Evolutionary conservation across 192 early-diverging fungal species (phyloP).

Genomic region (Phycomyces nitens): DNA sequence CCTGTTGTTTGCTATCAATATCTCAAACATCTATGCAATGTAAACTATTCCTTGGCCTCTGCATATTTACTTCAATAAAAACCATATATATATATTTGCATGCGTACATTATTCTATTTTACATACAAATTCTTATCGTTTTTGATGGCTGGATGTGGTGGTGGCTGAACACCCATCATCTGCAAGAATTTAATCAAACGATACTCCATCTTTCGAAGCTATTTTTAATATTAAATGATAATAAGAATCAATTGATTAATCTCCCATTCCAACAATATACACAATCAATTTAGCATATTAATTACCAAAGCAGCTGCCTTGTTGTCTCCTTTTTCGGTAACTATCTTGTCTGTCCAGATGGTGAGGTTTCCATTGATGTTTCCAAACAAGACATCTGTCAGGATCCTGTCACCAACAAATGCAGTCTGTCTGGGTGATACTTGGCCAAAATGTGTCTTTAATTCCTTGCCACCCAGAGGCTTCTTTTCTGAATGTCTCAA

Average conservation of each 20-base stretch:
- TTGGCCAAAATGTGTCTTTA: conserved; percentile 48
- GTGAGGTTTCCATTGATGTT: conserved; percentile 71
- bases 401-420: conserved; percentile 82
- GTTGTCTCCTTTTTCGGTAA: conserved; percentile 79
- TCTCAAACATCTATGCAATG: too few species aligned
- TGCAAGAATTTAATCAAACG: conserved; percentile 16
- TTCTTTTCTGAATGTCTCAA: conserved; percentile 64
- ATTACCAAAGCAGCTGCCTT: conserved; percentile 56
- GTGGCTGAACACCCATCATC: conserved; percentile 12
- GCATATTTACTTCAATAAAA: too few species aligned
- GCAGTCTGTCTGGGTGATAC: conserved; percentile 50
- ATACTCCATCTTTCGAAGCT: conserved; percentile 21
- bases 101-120: background rate
- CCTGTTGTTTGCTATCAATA: too few species aligned
- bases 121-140: background rate
- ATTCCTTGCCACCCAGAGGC: conserved; percentile 65
- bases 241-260: conserved; percentile 8
- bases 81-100: background rate
- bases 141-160: conserved; percentile 4
- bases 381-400: conserved; percentile 86
- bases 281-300: too few species aligned
- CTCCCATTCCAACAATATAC: too few species aligned
- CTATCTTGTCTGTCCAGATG: conserved; percentile 64
- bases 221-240: background rate
- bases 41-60: too few species aligned